These are phyloP conservation scores for Verticillium dahliae DNA, from an alignment of 2,329 filamentous ascomycete species.

Conservation along the genomic window DNA sequence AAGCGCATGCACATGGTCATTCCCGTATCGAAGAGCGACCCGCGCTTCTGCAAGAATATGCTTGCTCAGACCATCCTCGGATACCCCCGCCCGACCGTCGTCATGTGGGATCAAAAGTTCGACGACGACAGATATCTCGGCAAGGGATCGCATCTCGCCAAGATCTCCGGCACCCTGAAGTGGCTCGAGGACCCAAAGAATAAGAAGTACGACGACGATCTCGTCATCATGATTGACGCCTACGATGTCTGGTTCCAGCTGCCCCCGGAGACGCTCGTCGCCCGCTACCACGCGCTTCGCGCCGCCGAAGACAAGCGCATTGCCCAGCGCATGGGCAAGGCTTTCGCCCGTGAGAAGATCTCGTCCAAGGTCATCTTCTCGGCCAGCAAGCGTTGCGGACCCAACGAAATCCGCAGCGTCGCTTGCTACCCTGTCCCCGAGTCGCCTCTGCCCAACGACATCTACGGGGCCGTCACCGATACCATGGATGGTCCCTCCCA, in stretches of 20 bases:
- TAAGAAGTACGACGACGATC: constrained; percentile 5
- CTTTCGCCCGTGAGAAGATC: constrained; percentile 14
- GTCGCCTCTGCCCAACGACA: constrained; percentile 16
- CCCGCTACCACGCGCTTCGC: constrained; percentile 17
- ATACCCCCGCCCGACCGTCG: constrained; percentile 1
- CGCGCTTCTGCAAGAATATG: constrained; percentile 1
- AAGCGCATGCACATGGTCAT: not conserved
- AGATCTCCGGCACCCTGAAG: constrained; percentile 17
- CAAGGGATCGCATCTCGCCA: constrained; percentile 18
- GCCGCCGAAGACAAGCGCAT: constrained; percentile 16
- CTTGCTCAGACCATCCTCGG: constrained; percentile 2
- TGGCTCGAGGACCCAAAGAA: constrained; percentile 15
- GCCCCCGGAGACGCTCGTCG: constrained; percentile 14
- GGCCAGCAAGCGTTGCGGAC: constrained; percentile 19
- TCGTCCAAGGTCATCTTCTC: constrained; percentile 17
- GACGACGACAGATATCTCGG: not conserved
- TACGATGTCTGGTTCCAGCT: constrained; percentile 4
- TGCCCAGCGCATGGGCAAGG: constrained; percentile 15
- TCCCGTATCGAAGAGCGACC: not conserved
- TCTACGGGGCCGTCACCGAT: constrained; percentile 17
- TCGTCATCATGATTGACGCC: constrained; percentile 3
- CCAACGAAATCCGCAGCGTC: constrained; percentile 14
- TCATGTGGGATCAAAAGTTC: constrained; percentile 3
- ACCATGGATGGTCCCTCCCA: constrained; percentile 11
- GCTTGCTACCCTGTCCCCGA: constrained; percentile 17